phyloP scores from a whole-genome alignment of 768 basidiomycete genomes.

The Macrocybe gigantea region DNA sequence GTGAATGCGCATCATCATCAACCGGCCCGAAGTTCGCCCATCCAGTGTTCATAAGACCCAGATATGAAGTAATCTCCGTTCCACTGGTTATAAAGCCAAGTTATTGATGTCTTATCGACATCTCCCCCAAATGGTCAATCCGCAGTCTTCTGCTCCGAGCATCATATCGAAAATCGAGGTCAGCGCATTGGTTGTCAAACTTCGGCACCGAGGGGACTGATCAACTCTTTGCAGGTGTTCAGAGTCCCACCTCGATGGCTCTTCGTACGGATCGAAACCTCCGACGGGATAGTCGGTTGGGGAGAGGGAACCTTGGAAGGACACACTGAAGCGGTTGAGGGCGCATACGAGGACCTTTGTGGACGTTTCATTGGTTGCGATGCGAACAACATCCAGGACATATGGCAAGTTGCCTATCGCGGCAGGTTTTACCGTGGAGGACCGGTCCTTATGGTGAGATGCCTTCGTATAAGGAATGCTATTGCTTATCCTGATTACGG shows the following conservation, averaged over 20 bases:
- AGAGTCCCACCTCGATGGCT: slow-evolving; percentile 71
- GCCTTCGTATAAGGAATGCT: slow-evolving; percentile 2
- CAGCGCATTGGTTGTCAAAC: background rate
- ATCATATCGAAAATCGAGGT: slow-evolving; percentile 22
- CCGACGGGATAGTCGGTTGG: slow-evolving; percentile 63
- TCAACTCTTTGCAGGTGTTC: slow-evolving; percentile 36
- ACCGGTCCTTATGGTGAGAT: slow-evolving; percentile 57
- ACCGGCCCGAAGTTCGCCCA: too few species aligned
- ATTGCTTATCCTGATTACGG: background rate
- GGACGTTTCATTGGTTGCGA: slow-evolving; percentile 56
- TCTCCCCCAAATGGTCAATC: too few species aligned
- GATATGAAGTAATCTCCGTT: too few species aligned
- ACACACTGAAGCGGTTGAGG: slow-evolving; percentile 71
- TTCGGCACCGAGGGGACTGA: too few species aligned
- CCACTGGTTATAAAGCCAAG: too few species aligned
- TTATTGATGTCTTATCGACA: background rate
- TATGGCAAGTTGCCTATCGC: slow-evolving; percentile 62
- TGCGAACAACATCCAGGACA: slow-evolving; percentile 64
- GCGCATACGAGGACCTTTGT: slow-evolving; percentile 53
- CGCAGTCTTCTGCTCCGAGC: slow-evolving; percentile 5
- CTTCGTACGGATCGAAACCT: slow-evolving; percentile 65
- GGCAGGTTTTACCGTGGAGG: slow-evolving; percentile 72
- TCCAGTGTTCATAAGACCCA: too few species aligned
- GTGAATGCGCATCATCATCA: too few species aligned
- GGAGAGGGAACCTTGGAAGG: slow-evolving; percentile 71